Conservation (phyloP, 2,329 filamentous ascomycete species). For the Neopestalotiopsis sp. region DNA sequence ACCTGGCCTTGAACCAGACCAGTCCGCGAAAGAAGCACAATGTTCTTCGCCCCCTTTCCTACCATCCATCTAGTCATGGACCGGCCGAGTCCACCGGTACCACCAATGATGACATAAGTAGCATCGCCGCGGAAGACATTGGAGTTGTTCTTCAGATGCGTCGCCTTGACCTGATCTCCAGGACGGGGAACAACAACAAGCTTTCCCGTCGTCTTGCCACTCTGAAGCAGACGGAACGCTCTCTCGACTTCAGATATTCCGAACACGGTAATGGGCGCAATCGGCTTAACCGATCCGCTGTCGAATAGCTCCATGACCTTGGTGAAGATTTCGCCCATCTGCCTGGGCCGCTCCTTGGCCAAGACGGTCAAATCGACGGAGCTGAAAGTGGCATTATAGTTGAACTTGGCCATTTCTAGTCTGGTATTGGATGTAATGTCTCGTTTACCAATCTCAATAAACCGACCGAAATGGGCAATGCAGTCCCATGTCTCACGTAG, state of each 20-base stretch:
- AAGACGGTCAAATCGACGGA: constrained; percentile 51
- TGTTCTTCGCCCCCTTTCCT: constrained; percentile 48
- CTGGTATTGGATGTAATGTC: constrained; percentile 35
- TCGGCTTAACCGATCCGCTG: constrained; percentile 32
- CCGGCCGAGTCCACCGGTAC: constrained; percentile 55
- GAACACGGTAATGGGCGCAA: constrained; percentile 39
- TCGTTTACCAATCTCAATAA: constrained; percentile 33
- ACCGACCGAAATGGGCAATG: constrained; percentile 35
- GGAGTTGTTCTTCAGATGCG: constrained; percentile 38
- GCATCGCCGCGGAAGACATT: constrained; percentile 44
- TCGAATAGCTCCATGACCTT: constrained; percentile 32
- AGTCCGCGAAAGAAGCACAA: constrained; percentile 54
- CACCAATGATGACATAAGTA: constrained; percentile 56
- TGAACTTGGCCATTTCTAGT: constrained; percentile 52
- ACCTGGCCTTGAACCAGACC: constrained; percentile 45
- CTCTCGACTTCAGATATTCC: constrained; percentile 39
- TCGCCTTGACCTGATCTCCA: constrained; percentile 46
- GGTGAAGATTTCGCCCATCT: constrained; percentile 29
- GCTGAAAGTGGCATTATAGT: constrained; percentile 50
- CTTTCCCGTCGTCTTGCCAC: constrained; percentile 46
- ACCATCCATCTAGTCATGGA: constrained; percentile 56
- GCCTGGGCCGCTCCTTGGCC: constrained; percentile 33
- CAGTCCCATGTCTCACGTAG: constrained; percentile 37
- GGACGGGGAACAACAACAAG: constrained; percentile 46
- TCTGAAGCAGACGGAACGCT: constrained; percentile 48